Evolutionary conservation across 208 protist genomes (phyloP).

Genomic region (Endotrypanum monterogeii): DNA sequence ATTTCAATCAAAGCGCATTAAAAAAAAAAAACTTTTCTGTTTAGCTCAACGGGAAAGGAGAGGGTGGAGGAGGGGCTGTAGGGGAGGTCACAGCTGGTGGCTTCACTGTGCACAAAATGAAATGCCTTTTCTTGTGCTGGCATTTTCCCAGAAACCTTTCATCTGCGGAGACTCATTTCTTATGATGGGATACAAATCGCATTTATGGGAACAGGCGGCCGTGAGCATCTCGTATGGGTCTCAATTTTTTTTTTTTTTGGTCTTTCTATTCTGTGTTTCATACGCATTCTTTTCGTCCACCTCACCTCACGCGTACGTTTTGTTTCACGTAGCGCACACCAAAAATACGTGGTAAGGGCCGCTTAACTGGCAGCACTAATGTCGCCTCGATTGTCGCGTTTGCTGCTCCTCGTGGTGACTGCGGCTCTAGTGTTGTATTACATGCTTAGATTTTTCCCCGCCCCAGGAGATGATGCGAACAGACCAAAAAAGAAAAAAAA

Average conservation of each 20-base stretch:
- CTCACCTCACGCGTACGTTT: neutral
- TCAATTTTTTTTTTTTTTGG: neutral
- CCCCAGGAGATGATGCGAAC: neutral
- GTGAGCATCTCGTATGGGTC: neutral
- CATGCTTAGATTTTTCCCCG: neutral
- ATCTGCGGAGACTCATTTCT: neutral
- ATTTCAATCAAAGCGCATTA: neutral
- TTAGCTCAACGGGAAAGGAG: neutral
- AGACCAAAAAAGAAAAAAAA: neutral
- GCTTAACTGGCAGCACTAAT: neutral
- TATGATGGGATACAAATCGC: no score
- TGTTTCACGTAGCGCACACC: neutral
- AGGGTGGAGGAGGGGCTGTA: neutral
- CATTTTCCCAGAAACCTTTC: neutral
- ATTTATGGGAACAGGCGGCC: neutral
- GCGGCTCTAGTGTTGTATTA: conserved; percentile 12
- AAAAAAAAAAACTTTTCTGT: neutral
- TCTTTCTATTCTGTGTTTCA: neutral
- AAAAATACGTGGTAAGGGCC: no score
- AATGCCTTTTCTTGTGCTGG: neutral
- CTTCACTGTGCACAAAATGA: neutral
- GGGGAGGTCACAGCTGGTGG: no score
- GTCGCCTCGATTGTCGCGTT: neutral
- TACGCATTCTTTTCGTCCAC: neutral
- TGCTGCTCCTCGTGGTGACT: conserved; percentile 8